Evolutionary conservation across 2,329 filamentous ascomycete genomes (phyloP), one percentile per base, ranked within the genome.

Genomic region (Penicillium sp.): DNA sequence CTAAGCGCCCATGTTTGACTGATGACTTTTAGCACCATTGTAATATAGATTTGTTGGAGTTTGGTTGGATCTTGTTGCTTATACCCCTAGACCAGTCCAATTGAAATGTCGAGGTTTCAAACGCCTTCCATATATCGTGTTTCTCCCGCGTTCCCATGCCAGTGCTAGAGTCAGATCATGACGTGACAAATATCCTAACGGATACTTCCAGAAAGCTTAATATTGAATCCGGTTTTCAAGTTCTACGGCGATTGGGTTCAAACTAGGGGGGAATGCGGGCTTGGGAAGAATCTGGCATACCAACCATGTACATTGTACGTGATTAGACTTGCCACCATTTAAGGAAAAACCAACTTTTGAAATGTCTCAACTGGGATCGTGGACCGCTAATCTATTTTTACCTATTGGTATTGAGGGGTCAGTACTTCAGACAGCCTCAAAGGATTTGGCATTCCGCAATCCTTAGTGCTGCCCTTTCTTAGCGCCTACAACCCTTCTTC

Each of bases 21-120:
- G 16, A 39, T 35, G 18, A 18, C 32, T 34, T 42, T 49, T 39
- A 38, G 45, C 54, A 16, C 35, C 44, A 34, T 45, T 61, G 56
- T 62, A 40, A 57, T 34, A 60, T 60, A 62, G 51, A 55, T 46
- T 46, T 34, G 16, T 45, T 50, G 53, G 62, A 56, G 56, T 57
- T 56, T 31, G n/a, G 45, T 18, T 55, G 38, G 44, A 16, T 37
- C 39, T 53, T 55, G 6, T 50, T 43, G 39, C 53, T 59, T 63
- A 65, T 65, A 66, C 62, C 61, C 64, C 55, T 61, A 63, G 60
- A 63, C 52, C 45, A 53, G 26, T 53, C 18, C 22, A 18, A 35
- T 35, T 40, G 24, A 40, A 40, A 47, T 49, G 24, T 52, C 10
- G 10, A 24, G 10, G 8, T 43, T 14, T 24, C 18, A 40, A 35